Base-by-base conservation (phyloP, 75 land plant genomes). In the Ceratopteris richardii region DNA sequence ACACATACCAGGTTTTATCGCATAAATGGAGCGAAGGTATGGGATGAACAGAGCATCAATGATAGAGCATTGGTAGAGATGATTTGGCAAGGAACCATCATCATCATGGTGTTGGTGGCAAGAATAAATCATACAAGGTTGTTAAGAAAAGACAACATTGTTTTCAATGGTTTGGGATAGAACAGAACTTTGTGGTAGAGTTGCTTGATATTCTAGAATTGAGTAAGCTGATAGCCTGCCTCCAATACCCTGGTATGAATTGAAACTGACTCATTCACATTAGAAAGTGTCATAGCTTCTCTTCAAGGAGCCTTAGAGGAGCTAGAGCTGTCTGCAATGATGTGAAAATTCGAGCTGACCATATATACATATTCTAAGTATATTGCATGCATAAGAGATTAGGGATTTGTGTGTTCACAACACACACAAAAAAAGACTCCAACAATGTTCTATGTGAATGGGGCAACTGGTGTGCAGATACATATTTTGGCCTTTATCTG, bases 301-400 rank as follows among this genome's bases (percentile, higher is more conserved):
- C 54, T 94, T 48, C 73, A 72, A 63, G 71, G 71, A 51, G 96
- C 96, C 44, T 69, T 94, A 60, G 98, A 94, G 50, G 98, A 94
- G 71, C 59, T 94, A 60, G 98, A 94, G 58, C 72, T 94, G 19
- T 62, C 88, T 62, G 74, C 64, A 86, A 92, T 61, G 83, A 80
- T 63, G 62, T 79, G 29, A 70, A 77, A 33, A 36, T 64, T 6
- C 81, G 69, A 73, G 71, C 88, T 39, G 96, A 94, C 51, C 88
- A 94, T 73, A 79, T 88, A 10, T 91, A 94, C 43, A 90, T 94
- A 85, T 94, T 81, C 81, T 94, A 51, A 86, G 87, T 65, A 72
- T 94, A 21, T 66, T 94, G 33, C 69, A 82, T 12, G 77, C 83
- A 39, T 91, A 89, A 56, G 74, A 80, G 40, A 60, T 82, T 17